Conservation (phyloP, 2,329 filamentous ascomycete genomes). For the Ceratocystiopsis minuta region DNA sequence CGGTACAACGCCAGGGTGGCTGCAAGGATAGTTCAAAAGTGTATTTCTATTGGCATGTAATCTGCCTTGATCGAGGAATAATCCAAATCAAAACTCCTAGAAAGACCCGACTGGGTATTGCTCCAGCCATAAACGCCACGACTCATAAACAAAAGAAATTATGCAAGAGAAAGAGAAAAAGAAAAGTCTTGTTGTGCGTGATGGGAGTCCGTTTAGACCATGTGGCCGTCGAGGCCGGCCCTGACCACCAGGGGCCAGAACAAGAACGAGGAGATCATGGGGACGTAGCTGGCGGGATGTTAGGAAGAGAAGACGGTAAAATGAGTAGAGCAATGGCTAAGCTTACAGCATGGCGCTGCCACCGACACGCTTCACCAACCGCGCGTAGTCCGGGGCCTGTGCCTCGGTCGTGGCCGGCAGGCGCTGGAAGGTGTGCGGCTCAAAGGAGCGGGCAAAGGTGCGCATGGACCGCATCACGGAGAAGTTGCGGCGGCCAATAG, state of each 20-base stretch:
- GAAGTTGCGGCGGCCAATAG: conserved; percentile 16
- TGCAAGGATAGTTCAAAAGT: too few species aligned
- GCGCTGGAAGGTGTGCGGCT: conserved; percentile 21
- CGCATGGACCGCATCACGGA: conserved; percentile 19
- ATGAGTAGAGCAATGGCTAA: conserved; percentile 10
- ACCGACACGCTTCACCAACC: conserved; percentile 14
- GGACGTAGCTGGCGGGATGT: conserved; percentile 18
- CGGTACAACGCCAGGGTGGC: too few species aligned
- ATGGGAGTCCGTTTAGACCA: conserved; percentile 3
- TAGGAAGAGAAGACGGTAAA: background rate
- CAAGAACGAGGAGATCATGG: conserved; percentile 16
- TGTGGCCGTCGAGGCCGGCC: conserved; percentile 13
- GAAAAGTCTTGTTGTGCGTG: too few species aligned
- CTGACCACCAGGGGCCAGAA: conserved; percentile 19
- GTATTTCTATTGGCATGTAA: too few species aligned
- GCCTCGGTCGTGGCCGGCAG: conserved; percentile 14
- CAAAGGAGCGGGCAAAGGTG: conserved; percentile 18
- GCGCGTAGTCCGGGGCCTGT: conserved; percentile 20
- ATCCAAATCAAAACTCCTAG: too few species aligned
- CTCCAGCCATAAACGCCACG: background rate
- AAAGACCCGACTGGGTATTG: too few species aligned
- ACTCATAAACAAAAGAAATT: too few species aligned
- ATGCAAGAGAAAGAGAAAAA: too few species aligned
- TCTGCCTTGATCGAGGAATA: too few species aligned
- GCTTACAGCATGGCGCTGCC: conserved; percentile 4